These are phyloP conservation scores for Aspergillus fructus DNA, from an alignment of 2,329 filamentous ascomycete genomes.

Conservation along the genomic window DNA sequence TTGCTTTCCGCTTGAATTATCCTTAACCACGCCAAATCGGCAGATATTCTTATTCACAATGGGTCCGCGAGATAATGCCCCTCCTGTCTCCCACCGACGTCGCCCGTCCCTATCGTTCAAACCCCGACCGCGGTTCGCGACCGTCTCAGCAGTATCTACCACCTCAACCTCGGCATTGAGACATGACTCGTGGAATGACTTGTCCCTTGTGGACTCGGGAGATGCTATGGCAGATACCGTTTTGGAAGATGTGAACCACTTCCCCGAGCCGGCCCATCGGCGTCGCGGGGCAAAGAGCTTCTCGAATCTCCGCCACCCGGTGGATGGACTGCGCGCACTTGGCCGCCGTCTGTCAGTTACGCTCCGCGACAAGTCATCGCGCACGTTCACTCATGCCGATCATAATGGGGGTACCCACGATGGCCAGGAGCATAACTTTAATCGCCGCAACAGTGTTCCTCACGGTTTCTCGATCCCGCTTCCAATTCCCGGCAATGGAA, in stretches of 20 bases:
- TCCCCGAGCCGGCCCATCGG: slow-evolving; percentile 31
- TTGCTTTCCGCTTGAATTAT: slow-evolving; percentile 11
- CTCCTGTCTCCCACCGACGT: slow-evolving; percentile 29
- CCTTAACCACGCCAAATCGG: slow-evolving; percentile 4
- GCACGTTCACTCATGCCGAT: slow-evolving; percentile 23
- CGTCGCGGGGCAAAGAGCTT: slow-evolving; percentile 42
- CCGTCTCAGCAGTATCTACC: slow-evolving; percentile 22
- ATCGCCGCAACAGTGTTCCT: slow-evolving; percentile 37
- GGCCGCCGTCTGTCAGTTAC: slow-evolving; percentile 43
- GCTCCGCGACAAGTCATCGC: slow-evolving; percentile 39
- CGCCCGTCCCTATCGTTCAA: slow-evolving; percentile 41
- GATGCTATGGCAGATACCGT: slow-evolving; percentile 25
- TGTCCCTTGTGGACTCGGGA: slow-evolving; percentile 23
- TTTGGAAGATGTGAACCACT: slow-evolving; percentile 33
- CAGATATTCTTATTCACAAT: slow-evolving; percentile 21
- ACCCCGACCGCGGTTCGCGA: slow-evolving; percentile 38
- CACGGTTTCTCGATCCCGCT: slow-evolving; percentile 32
- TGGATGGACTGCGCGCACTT: slow-evolving; percentile 42
- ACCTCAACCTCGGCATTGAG: slow-evolving; percentile 15
- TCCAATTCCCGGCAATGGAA: slow-evolving; percentile 38
- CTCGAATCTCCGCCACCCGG: slow-evolving; percentile 42
- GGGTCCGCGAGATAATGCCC: slow-evolving; percentile 31
- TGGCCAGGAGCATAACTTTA: slow-evolving; percentile 29
- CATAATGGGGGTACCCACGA: slow-evolving; percentile 7
- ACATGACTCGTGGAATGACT: slow-evolving; percentile 25